Conservation (phyloP, 768 basidiomycete genomes). For the Dentipellis sp. region DNA sequence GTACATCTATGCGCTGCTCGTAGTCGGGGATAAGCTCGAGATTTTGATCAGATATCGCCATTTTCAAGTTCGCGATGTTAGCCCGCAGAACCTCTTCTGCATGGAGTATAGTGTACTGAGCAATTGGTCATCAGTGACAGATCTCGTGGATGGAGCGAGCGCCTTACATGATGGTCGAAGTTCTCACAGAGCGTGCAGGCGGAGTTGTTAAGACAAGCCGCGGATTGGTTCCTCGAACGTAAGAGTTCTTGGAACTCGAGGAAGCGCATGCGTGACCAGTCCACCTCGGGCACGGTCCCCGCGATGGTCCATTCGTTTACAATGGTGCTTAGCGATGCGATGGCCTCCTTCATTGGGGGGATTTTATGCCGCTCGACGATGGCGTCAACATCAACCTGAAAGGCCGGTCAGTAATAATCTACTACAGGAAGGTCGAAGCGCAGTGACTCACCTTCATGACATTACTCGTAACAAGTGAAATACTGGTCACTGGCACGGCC, state of each 20-base stretch:
- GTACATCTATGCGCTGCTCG: conserved; percentile 84
- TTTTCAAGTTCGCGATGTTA: conserved; percentile 69
- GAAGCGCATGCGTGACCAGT: conserved; percentile 76
- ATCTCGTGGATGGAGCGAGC: not conserved
- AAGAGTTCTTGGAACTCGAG: conserved; percentile 88
- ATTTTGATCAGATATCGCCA: conserved; percentile 92
- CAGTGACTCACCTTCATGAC: conserved; percentile 51
- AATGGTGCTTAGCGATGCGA: conserved; percentile 38
- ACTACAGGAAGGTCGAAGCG: not conserved
- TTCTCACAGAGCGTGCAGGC: conserved; percentile 53
- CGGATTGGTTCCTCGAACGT: conserved; percentile 43
- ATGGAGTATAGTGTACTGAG: conserved; percentile 71
- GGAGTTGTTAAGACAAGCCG: conserved; percentile 31
- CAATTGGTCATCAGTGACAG: conserved; percentile 5
- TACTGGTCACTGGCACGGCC: conserved; percentile 58
- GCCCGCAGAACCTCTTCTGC: conserved; percentile 63
- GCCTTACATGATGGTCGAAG: conserved; percentile 70
- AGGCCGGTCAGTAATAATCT: not conserved
- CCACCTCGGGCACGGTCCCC: conserved; percentile 57
- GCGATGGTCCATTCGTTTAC: conserved; percentile 48
- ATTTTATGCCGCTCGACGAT: conserved; percentile 63
- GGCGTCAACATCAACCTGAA: conserved; percentile 58
- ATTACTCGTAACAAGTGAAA: conserved; percentile 64
- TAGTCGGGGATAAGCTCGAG: conserved; percentile 95
- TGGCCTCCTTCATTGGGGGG: conserved; percentile 48